Base-by-base conservation (phyloP, 2,329 filamentous ascomycete species). In the Neoarthrinium moseri region DNA sequence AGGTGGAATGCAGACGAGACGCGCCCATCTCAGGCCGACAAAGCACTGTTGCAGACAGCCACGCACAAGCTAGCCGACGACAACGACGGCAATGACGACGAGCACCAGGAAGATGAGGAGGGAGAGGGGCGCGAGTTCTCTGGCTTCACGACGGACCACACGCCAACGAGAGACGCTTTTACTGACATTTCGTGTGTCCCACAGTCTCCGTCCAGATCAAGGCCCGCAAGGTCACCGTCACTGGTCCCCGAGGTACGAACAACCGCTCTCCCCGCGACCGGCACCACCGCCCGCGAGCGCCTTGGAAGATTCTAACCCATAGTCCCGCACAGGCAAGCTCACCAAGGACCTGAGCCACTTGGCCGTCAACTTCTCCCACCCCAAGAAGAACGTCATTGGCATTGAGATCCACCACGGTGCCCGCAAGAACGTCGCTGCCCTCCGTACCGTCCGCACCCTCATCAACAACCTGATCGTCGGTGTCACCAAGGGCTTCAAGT, bases 401-500 rank as follows among this genome's bases (percentile, higher is more conserved):
- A 96, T 99, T 70, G 91, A 96, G 80, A 88, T 99, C 70, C 95
- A 99, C 87, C 94, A 99, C 78, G 94, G 94, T 72, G 83, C 82
- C 70, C 90, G 94, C 79, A 99, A 99, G 87, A 92, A 90, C 73
- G 88, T 99, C 70, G 94, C 94, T 69, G 89, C 92, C 63, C 91
- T 99, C 75, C 91, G 94, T 67, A 99, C 94, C 68, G 94, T 99
- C 79, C 90, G 91, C 70, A 92, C 92, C 59, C 76, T 97, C 77
- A 95, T 99, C 83, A 89, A 95, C 84, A 99, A 99, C 87, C 74
- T 99, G 78, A 89, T 99, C 75, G 86, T 91, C 66, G 94, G 94
- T 75, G 94, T 99, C 61, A 99, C 94, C 73, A 95, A 92, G 83
- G 94, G 94, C 63, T 99, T 87, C 89, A 95, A 95, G 82, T 99